phyloP scores from a whole-genome alignment of 306 rosid species.

The Clitoria ternatea region DNA sequence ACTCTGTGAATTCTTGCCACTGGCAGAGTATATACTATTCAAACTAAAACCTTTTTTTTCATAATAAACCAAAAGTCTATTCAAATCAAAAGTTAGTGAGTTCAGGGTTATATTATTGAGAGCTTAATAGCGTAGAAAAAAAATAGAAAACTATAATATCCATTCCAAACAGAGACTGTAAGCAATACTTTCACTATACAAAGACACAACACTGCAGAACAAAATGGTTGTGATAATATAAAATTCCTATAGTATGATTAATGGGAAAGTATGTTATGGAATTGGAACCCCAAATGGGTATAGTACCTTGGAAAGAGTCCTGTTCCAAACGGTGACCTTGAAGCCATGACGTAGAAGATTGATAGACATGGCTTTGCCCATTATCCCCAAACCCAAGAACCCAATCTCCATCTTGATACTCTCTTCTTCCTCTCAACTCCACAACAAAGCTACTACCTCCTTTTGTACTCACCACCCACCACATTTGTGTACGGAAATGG shows the following conservation, averaged over 20 bases:
- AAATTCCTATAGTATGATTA: too few relatives aligned
- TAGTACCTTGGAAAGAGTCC: conserved; percentile 70
- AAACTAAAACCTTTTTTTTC: too few relatives aligned
- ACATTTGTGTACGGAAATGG: not conserved
- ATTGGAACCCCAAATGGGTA: too few relatives aligned
- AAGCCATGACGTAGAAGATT: conserved; percentile 63
- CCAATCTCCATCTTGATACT: conserved; percentile 56
- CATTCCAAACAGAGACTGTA: too few relatives aligned
- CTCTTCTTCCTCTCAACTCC: not conserved
- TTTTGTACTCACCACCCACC: not conserved
- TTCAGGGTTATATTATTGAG: not conserved
- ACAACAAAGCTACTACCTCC: not conserved
- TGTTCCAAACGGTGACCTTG: conserved; percentile 85
- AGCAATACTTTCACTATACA: too few relatives aligned
- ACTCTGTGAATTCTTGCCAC: not conserved
- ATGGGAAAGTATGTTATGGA: too few relatives aligned
- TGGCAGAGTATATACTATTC: not conserved
- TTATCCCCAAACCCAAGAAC: conserved; percentile 82
- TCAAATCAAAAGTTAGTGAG: not conserved
- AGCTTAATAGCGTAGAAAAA: not conserved
- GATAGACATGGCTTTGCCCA: conserved; percentile 79
- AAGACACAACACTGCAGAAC: too few relatives aligned
- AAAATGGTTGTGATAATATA: too few relatives aligned
- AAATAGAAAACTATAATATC: not conserved
- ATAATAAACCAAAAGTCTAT: too few relatives aligned